These are phyloP conservation scores for Epithemia pelagica DNA, from an alignment of 108 stramenopile genomes.

Conservation along the genomic window DNA sequence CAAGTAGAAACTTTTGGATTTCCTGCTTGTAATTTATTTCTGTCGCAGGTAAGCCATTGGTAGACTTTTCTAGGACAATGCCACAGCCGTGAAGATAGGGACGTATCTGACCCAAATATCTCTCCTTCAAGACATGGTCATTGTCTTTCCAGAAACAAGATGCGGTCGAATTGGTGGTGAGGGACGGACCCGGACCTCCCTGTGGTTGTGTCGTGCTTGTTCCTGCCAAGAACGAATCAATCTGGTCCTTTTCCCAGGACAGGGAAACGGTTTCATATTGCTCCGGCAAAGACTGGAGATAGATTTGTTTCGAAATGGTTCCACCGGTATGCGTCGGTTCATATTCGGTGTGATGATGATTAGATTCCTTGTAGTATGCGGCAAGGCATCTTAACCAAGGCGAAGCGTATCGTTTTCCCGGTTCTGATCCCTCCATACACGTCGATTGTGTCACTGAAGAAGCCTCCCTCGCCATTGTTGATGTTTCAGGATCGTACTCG, in stretches of 20 bases:
- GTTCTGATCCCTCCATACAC: background rate
- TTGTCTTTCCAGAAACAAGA: constrained; percentile 3
- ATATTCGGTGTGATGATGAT: constrained; percentile 2
- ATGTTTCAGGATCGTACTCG: background rate
- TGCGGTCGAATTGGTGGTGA: constrained; percentile 3
- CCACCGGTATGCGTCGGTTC: background rate
- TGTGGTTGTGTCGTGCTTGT: constrained; percentile 30
- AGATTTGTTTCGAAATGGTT: constrained; percentile 14
- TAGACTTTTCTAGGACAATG: constrained; percentile 5
- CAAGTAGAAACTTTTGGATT: constrained; percentile 34
- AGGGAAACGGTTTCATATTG: constrained; percentile 59
- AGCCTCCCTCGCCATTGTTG: constrained; percentile 9
- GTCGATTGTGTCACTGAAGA: background rate
- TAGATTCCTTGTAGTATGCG: constrained; percentile 19
- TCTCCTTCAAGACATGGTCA: constrained; percentile 21
- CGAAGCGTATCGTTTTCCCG: constrained; percentile 25
- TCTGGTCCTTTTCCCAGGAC: constrained; percentile 49
- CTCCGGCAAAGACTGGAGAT: constrained; percentile 57
- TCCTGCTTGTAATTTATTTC: background rate
- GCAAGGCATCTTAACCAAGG: constrained; percentile 71
- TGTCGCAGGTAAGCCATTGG: background rate
- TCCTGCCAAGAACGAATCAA: constrained; percentile 41
- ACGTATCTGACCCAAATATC: constrained; percentile 41
- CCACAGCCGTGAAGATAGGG: constrained; percentile 44
- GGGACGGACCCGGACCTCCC: background rate